A percentile compares a stretch with the other conserved stretches of the same genome.
Conservation (phyloP, 2,329 filamentous ascomycete species). For the Xylariaceae sp. region DNA sequence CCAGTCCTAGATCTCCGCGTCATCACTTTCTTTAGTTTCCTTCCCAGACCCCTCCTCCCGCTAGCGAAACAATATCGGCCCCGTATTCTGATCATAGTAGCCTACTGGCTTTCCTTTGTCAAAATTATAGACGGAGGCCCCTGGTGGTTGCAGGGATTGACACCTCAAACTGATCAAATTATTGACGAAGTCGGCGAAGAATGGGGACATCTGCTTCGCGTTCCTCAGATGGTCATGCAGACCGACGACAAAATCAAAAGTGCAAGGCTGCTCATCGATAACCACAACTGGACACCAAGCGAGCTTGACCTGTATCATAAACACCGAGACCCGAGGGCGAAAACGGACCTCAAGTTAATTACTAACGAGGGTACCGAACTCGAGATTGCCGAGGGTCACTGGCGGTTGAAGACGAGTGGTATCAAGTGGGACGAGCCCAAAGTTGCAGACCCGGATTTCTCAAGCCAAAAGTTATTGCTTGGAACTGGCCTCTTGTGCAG, state of each 20-base stretch:
- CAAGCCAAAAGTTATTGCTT: constrained; percentile 4
- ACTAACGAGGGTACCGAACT: constrained; percentile 31
- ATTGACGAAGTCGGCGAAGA: constrained; percentile 46
- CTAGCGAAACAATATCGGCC: constrained; percentile 51
- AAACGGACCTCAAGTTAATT: constrained; percentile 31
- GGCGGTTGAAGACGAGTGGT: constrained; percentile 24
- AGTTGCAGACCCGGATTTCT: neutral
- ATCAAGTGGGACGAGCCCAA: neutral
- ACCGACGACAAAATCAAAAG: constrained; percentile 46
- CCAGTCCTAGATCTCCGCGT: constrained; percentile 56
- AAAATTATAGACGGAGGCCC: constrained; percentile 48
- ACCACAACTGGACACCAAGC: constrained; percentile 50
- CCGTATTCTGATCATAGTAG: constrained; percentile 58
- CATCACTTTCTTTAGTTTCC: constrained; percentile 60
- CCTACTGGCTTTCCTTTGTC: constrained; percentile 59
- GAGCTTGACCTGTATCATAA: constrained; percentile 36
- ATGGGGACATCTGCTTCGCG: constrained; percentile 50
- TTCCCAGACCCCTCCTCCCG: constrained; percentile 53
- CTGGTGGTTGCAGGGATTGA: constrained; percentile 61
- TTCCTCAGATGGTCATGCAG: constrained; percentile 49
- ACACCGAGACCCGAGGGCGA: constrained; percentile 32
- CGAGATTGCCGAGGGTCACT: constrained; percentile 29
- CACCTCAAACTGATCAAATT: constrained; percentile 55
- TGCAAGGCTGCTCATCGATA: constrained; percentile 52
- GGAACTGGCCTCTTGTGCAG: constrained; percentile 23